Percentiles rank a stretch among this genome's conserved stretches.
Evolutionary conservation across 2,329 filamentous ascomycete species (phyloP).

Genomic region (Neonectria punicea): DNA sequence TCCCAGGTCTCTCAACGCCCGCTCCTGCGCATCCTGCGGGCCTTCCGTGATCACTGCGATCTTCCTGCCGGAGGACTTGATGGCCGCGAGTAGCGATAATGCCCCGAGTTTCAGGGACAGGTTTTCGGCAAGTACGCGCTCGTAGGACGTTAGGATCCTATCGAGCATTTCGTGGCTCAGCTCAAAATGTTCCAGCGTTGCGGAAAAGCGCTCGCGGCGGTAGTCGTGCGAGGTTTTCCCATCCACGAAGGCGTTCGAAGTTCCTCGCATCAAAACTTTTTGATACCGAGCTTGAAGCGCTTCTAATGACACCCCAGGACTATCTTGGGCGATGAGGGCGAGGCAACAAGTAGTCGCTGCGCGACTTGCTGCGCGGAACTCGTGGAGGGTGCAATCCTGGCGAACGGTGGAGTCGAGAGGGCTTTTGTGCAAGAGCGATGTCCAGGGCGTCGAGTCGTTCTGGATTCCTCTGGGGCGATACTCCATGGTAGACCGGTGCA

Average conservation of each 20-base stretch:
- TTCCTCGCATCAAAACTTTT: constrained; percentile 48
- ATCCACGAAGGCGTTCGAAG: constrained; percentile 54
- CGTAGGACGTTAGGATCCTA: constrained; percentile 44
- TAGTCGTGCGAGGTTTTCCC: constrained; percentile 57
- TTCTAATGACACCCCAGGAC: constrained; percentile 7
- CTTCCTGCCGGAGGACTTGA: constrained; percentile 51
- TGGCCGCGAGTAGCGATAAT: constrained; percentile 44
- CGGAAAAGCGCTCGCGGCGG: constrained; percentile 51
- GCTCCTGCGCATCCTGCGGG: constrained; percentile 58
- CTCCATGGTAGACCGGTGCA: no score
- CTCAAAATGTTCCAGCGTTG: constrained; percentile 45
- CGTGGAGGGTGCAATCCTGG: constrained; percentile 58
- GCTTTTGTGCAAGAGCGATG: no score
- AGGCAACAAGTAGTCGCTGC: constrained; percentile 50
- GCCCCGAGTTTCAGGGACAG: constrained; percentile 52
- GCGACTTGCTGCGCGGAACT: constrained; percentile 54
- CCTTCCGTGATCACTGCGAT: constrained; percentile 59
- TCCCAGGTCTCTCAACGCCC: constrained; percentile 46
- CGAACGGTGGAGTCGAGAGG: no score
- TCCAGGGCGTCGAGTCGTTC: no score
- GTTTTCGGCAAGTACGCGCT: constrained; percentile 41
- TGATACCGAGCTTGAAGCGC: constrained; percentile 43
- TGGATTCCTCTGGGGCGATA: no score
- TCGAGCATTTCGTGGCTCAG: constrained; percentile 31
- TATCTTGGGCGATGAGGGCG: constrained; percentile 36